These are phyloP conservation scores for Moniliophthora roreri DNA, from an alignment of 1,284 basidiomycete genomes.

Conservation along the genomic window DNA sequence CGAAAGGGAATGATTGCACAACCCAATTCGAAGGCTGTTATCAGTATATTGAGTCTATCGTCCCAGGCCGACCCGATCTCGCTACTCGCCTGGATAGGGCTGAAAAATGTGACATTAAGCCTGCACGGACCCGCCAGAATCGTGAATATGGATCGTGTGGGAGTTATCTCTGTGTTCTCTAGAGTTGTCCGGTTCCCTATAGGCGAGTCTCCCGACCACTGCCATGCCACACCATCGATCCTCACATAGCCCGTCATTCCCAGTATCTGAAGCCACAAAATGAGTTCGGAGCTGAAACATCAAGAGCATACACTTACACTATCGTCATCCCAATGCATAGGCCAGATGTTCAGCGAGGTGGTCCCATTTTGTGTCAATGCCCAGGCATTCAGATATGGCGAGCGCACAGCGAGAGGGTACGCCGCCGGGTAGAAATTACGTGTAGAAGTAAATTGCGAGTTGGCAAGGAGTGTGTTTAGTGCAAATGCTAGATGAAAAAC, in stretches of 20 bases:
- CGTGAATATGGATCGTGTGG: conserved; percentile 9
- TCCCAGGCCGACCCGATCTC: not conserved
- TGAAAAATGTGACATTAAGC: conserved; percentile 14
- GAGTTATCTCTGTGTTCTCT: conserved; percentile 7
- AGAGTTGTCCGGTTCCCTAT: conserved; percentile 1
- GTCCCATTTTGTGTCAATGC: conserved; percentile 10
- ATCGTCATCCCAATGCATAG: no score
- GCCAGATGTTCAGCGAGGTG: no score
- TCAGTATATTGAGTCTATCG: not conserved
- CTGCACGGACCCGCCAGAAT: conserved; percentile 8
- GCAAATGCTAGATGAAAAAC: no score
- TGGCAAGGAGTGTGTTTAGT: no score
- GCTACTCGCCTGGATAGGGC: conserved; percentile 12
- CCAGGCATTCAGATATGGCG: conserved; percentile 37
- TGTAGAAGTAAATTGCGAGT: conserved; percentile 7
- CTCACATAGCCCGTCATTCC: conserved; percentile 7
- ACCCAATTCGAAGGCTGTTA: conserved; percentile 5
- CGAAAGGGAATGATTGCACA: conserved; percentile 13
- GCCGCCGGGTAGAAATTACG: conserved; percentile 11
- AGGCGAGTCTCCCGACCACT: conserved; percentile 6
- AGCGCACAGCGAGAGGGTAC: conserved; percentile 33
- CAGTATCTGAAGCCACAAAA: not conserved
- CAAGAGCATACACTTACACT: no score
- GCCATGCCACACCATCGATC: conserved; percentile 6
- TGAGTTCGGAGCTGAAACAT: no score